Evolutionary conservation across 805 yeast species (phyloP).

Genomic region (Wickerhamomyces mucosus): DNA sequence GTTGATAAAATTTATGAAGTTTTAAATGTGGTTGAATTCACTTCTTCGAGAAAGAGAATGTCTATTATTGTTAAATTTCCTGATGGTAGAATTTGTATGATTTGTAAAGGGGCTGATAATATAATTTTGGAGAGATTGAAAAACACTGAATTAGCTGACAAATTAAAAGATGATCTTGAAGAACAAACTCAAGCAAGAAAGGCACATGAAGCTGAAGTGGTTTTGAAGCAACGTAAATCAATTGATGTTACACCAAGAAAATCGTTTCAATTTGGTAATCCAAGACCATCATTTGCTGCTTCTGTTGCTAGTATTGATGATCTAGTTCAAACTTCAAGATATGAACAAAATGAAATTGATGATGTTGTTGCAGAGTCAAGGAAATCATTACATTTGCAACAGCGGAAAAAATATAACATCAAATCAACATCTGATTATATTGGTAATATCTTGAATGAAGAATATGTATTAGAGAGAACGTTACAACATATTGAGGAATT

Average conservation of each 20-base stretch:
- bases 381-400: constrained; percentile 51
- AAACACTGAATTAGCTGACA: constrained; percentile 45
- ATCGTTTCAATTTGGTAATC: constrained; percentile 19
- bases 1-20: constrained; percentile 61
- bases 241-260: constrained; percentile 27
- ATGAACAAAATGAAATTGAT: constrained; percentile 42
- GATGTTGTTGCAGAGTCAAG: constrained; percentile 44
- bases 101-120: constrained; percentile 96
- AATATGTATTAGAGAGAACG: constrained; percentile 71
- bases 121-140: constrained; percentile 69
- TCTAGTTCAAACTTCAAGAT: constrained; percentile 30
- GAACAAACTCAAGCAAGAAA: constrained; percentile 52
- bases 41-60: constrained; percentile 89
- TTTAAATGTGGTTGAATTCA: constrained; percentile 75
- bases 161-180: constrained; percentile 57
- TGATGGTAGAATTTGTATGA: constrained; percentile 58
- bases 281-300: constrained; percentile 16
- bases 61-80: constrained; percentile 77
- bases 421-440: constrained; percentile 24
- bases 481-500: constrained; percentile 88
- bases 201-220: constrained; percentile 66
- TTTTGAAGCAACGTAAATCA: constrained; percentile 49
- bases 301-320: constrained; percentile 40
- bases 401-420: constrained; percentile 40
- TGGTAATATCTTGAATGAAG: constrained; percentile 55